These are phyloP conservation scores for Amanita pseudoporphyria DNA, from an alignment of 768 basidiomycete genomes.

Conservation along the genomic window DNA sequence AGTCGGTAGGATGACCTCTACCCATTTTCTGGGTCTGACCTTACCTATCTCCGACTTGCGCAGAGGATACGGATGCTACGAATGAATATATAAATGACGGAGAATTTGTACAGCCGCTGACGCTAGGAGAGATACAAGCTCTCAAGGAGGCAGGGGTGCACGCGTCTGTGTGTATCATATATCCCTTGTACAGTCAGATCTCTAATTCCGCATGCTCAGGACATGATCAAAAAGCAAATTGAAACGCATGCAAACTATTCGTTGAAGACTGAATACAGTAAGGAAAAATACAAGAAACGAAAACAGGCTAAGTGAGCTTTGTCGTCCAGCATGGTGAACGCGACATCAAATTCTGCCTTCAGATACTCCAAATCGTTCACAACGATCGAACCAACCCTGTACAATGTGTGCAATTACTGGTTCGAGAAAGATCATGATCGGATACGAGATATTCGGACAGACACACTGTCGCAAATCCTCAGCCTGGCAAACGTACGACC, in stretches of 20 bases:
- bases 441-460: slow-evolving; percentile 77
- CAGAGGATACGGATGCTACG: slow-evolving; percentile 95
- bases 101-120: slow-evolving; percentile 74
- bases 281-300: slow-evolving; percentile 95
- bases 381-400: slow-evolving; percentile 78
- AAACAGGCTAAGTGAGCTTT: slow-evolving; percentile 87
- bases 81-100: slow-evolving; percentile 94
- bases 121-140: slow-evolving; percentile 72
- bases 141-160: slow-evolving; percentile 77
- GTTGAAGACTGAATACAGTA: slow-evolving; percentile 95
- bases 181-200: slow-evolving; percentile 10
- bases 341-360: neutral
- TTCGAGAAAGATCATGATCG: slow-evolving; percentile 74
- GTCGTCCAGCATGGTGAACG: neutral
- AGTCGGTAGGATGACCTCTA: slow-evolving; percentile 47
- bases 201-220: slow-evolving; percentile 35
- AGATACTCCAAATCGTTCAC: slow-evolving; percentile 87
- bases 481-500: slow-evolving; percentile 76
- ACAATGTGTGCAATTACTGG: slow-evolving; percentile 87
- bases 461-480: slow-evolving; percentile 84
- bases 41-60: slow-evolving; percentile 5
- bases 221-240: slow-evolving; percentile 93
- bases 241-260: slow-evolving; percentile 87
- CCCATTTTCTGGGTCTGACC: neutral
- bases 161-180: slow-evolving; percentile 45